phyloP scores from a whole-genome alignment of 805 yeast species.

The Teunomyces funiuensis region DNA sequence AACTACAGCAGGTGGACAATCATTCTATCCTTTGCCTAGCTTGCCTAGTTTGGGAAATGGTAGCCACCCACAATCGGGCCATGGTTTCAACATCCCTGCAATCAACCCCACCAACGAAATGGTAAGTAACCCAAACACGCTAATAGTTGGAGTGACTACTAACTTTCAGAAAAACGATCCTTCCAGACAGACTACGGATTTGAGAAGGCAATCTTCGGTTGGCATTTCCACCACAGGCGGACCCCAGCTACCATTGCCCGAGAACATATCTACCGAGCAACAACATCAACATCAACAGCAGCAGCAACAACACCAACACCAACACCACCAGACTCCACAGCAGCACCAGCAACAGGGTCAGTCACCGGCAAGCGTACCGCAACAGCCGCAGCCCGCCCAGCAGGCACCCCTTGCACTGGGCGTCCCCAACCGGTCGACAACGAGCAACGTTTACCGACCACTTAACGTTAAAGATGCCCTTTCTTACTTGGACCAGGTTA shows the following conservation, averaged over 20 bases:
- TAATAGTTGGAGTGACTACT: background rate
- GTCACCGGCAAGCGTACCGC: slow-evolving; percentile 4
- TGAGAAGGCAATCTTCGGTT: slow-evolving; percentile 28
- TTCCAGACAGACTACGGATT: slow-evolving; percentile 20
- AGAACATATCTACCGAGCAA: slow-evolving; percentile 22
- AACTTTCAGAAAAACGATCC: slow-evolving; percentile 13
- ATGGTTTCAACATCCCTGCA: slow-evolving; percentile 49
- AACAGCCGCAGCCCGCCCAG: slow-evolving; percentile 14
- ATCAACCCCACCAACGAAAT: slow-evolving; percentile 39
- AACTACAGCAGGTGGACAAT: slow-evolving; percentile 40
- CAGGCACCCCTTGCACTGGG: slow-evolving; percentile 24
- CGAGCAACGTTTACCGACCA: slow-evolving; percentile 61
- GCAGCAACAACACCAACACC: slow-evolving; percentile 13
- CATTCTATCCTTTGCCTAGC: slow-evolving; percentile 50
- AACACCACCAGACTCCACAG: slow-evolving; percentile 13
- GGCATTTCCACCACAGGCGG: slow-evolving; percentile 15
- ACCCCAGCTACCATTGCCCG: slow-evolving; percentile 28
- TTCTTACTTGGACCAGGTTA: slow-evolving; percentile 93
- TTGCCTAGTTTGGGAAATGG: slow-evolving; percentile 50
- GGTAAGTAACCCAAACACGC: slow-evolving; percentile 7
- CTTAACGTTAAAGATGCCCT: slow-evolving; percentile 95
- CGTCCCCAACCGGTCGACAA: slow-evolving; percentile 42
- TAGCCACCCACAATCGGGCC: slow-evolving; percentile 40
- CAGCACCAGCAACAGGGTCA: slow-evolving; percentile 8
- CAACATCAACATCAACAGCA: slow-evolving; percentile 21